Base-by-base conservation (phyloP, 2,329 filamentous ascomycete species). In the Xylariaceae sp. region DNA sequence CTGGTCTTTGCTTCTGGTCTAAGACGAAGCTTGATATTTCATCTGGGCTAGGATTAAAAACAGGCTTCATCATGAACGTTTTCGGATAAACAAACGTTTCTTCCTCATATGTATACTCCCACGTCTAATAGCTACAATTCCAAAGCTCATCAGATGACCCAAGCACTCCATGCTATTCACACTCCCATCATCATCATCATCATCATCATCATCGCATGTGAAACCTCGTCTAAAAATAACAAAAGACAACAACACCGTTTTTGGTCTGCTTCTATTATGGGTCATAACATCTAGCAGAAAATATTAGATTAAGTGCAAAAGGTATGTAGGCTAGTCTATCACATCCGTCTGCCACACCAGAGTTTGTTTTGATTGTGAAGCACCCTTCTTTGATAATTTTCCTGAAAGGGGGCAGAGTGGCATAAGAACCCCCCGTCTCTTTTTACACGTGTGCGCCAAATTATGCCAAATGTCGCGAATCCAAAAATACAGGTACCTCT, bases 281-380 rank as follows among this genome's bases (percentile, higher is more conserved):
- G 61, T 58, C 56, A 64, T 61, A 62, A 58, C 17, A 51, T 51
- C 17, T 55, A 57, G 61, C 64, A 64, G 63, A 57, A 61, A 63
- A 69, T 69, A 72, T 70, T 69, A 72, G 65, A 72, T 70, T 70
- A 71, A 64, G 53, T 63, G 55, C 67, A 62, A 51, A 50, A 54
- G 62, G 63, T 69, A 66, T 67, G 65, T 67, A 67, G 63, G 63
- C 61, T 61, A 62, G 65, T 69, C 66, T 70, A 68, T 70, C 65
- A 66, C 65, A 66, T 64, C 59, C 67, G 59, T 64, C 62, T 61
- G 58, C 18, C 60, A 53, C 62, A 60, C 58, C 61, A 61, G 53
- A 62, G 56, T 42, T 42, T 42, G 8, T 42, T 42, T 42, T 54
- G 48, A 45, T 53, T 35, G 23, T 18, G 48, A 62, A 42, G 10